Base-by-base conservation (phyloP, 106 monocot species). In the Vanilla planifolia region DNA sequence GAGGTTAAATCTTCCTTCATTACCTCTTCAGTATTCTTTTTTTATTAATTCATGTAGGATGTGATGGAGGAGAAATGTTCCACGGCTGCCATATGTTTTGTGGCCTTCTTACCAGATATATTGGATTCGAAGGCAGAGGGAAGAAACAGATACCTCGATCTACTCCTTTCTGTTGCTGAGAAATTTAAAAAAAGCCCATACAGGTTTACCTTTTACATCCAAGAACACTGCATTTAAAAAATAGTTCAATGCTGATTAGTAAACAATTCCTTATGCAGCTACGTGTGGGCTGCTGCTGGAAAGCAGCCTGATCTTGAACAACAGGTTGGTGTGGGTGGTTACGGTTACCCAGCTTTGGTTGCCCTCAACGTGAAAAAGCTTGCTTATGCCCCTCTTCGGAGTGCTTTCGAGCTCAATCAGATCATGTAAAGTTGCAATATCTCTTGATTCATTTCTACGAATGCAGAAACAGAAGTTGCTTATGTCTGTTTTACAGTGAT, bases 121-220 rank as follows among this genome's bases (percentile, higher is more conserved):
- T 76, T 96, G 83, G 96, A 96, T 72, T 91, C 96, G 0, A 96
- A 84, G 69, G 96, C 96, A 14, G 90, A 96, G 47, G 96, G 96
- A 77, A 90, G 96, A 68, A 87, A 91, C 66, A 91, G 81, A 45
- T 96, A 96, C 48, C 71, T 91, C 30, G 78, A 75, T 17, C 64
- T 81, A 67, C 62, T 96, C 23, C 64, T 87, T 66, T 86, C 90
- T 56, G 79, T 81, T 70, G 90, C 96, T 50, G 86, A 87, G 60
- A 96, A 84, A 27, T 96, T 90, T 48, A 90, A 84, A 64, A 81
- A 59, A 67, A 96, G 90, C 51, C 96, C 90, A 48, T 96, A 96
- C 79, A 96, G 96, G 96, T 64, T 79, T 73, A 69, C 47, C 8
- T 16, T 29, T 53, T n/a, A n/a, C n/a, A n/a, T n/a, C n/a, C n/a